phyloP scores from a whole-genome alignment of 345 rosid genomes.

The Toxicodendron radicans region DNA sequence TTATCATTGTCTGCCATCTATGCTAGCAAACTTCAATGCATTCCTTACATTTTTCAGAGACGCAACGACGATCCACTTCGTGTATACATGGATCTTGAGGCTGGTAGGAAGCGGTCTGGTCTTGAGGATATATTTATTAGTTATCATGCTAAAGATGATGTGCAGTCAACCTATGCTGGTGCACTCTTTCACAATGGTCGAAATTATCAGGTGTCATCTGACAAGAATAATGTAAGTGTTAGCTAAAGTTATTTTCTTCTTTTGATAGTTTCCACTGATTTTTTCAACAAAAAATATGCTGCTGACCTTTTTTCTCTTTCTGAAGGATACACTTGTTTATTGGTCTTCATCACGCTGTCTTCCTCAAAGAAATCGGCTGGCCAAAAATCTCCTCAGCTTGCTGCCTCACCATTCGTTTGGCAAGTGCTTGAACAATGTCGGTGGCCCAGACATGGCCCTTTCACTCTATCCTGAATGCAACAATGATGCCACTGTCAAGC shows the following conservation, averaged over 20 bases:
- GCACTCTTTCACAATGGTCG: slow-evolving; percentile 86
- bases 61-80: slow-evolving; percentile 80
- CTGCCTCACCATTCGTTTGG: slow-evolving; percentile 91
- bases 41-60: slow-evolving; percentile 47
- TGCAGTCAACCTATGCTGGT: slow-evolving; percentile 89
- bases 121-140: slow-evolving; percentile 81
- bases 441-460: slow-evolving; percentile 69
- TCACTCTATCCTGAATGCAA: slow-evolving; percentile 75
- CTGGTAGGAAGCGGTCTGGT: slow-evolving; percentile 83
- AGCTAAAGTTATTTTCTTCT: slow-evolving; percentile 1
- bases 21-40: not conserved
- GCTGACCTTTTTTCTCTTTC: slow-evolving; percentile 7
- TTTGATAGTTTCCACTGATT: not conserved
- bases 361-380: slow-evolving; percentile 63
- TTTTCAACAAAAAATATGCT: not conserved
- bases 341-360: slow-evolving; percentile 98
- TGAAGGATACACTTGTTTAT: slow-evolving; percentile 69
- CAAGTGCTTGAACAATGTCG: slow-evolving; percentile 89
- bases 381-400: slow-evolving; percentile 59
- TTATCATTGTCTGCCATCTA: not conserved
- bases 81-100: slow-evolving; percentile 93
- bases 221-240: slow-evolving; percentile 63
- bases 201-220: slow-evolving; percentile 66
- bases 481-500: slow-evolving; percentile 35
- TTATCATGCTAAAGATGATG: slow-evolving; percentile 86